Evolutionary conservation across 2,329 filamentous ascomycete genomes (phyloP), one percentile per base, ranked within the genome.

Genomic region (Cordyceps cateniannulata): DNA sequence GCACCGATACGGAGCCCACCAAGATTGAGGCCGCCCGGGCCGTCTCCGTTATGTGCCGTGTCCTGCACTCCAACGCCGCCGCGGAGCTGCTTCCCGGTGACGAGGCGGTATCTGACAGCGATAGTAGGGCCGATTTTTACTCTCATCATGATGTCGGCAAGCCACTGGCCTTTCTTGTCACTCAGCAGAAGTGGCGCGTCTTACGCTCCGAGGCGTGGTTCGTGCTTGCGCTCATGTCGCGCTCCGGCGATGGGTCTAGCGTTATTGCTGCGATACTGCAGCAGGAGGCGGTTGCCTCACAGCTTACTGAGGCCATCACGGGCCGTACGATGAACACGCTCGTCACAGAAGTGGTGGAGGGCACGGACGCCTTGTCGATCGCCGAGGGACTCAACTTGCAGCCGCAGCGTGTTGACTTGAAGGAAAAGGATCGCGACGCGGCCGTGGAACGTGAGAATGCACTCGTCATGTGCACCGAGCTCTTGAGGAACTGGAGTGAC

Each of bases 131-230:
- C 8, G 62, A 64, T 8, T 84, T 85, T 67, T 83, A 84, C 69
- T 59, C 68, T 1, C 69, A 68, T 25, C 80, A 85, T 66, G 63
- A 73, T 22, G 68, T 85, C 14, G 66, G 70, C 16, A 67, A 72
- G 8, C 72, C 78, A 0, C 73, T 88, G 7, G 68, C 76, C 1
- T 83, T 79, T 65, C 76, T 87, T 27, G 73, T 85, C 25, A 78
- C 75, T 2, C 85, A 87, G 66, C 72, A 70, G 3, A 85, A 83
- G 64, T 87, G 84, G 77, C 81, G 83, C 0, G 75, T 80, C 2
- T 73, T 88, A 2, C 77, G 82, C 20, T 85, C 83, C 44, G 85
- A 88, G 67, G 77, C 80, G 3, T 83, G 84, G 79, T 87, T 87
- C 63, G 79, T 85, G 6, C 77, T 86, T 56, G 85, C 85, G 2